Base-by-base conservation (phyloP, 345 rosid species). In the Cardamine occulta region DNA sequence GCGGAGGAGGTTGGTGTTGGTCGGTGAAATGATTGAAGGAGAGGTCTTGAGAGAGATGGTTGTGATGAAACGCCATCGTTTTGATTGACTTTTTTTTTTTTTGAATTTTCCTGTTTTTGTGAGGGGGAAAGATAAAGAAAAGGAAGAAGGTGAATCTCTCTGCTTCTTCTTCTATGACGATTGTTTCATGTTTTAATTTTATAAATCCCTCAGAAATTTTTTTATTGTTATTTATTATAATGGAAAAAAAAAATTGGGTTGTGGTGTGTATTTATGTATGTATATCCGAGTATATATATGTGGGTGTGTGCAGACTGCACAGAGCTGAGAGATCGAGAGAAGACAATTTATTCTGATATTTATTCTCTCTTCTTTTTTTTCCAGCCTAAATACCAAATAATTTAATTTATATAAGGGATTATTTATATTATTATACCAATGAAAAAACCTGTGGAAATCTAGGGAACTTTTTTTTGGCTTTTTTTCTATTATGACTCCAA, bases 51-150 rank as follows among this genome's bases (percentile, higher is more conserved):
- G 88, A 80, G 51, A 85, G 83, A 61, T 88, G 91, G 70, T 85
- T 89, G 70, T 88, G 95, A 52, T 89, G 94, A 85, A 86, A 89
- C 83, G 97, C 91, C 96, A 89, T 91, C 76, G 72, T 57, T 55
- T 47, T 35, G 19, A 6, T 23, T 40, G 67, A 35, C 17, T 12
- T 19, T 13, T 40, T 29, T 21, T 21, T 61, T 26, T 31, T 19
- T 48, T n/a, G 48, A 28, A 45, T 59, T 66, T 57, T 29, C 32
- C 74, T 66, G 73, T 63, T 72, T 21, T 73, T 77, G 11, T 75
- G 74, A 58, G 80, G 73, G 80, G 80, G 84, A 73, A 37, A 76
- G 55, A 81, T 73, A 74, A 53, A 55, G 51, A 66, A 66, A 42
- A 62, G 18, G 55, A 31, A 45, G 73, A 66, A 47, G 44, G 32